Evolutionary conservation across 768 basidiomycete species (phyloP), one percentile per base, ranked within the genome.

Genomic region (Lactarius trivialis): DNA sequence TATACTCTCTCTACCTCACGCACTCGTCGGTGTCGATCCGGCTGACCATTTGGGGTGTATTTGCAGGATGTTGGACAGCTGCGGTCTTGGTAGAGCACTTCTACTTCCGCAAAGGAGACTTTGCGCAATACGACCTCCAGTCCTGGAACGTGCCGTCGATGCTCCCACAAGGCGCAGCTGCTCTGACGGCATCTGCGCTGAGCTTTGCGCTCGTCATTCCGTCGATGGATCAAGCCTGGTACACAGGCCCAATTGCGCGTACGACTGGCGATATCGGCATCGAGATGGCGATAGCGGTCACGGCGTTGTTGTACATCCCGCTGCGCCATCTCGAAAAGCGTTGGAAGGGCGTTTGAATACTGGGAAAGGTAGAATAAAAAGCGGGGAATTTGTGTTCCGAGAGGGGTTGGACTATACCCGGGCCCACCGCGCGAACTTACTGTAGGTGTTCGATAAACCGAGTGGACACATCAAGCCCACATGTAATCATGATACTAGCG

Each of bases 141-240:
- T 69, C 72, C 28, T 92, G 87, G 85, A 77, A 89, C 68, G 72
- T 75, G 37, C 75, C 81, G 7, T 69, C 67, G 14, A 71, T 72
- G 30, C 77, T 92, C 4, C 89, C 89, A 0, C 74, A 78, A 15
- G 90, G 89, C 2, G 67, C 79, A 24, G 84, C 89, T 4, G 88
- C 87, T 3, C 65, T 88, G 6, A 59, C 76, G 0, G 78, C 89
- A 0, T 77, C 78, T 54, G 59, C 76, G 0, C 74, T 81, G 14
- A 76, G 83, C 2, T 83, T 84, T 58, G 82, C 74, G 7, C 75
- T 89, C 24, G 73, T 85, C 26, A 74, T 90, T 6, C 83, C 86
- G 6, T 82, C 77, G 55, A 91, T 91, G 83, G 75, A 81, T 60
- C 88, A 92, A 68, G 81, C 76, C 15, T 90, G 84, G 82, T 91